These are phyloP conservation scores for Patellifolia procumbens DNA, from an alignment of 179 eudicot genomes.

Conservation along the genomic window DNA sequence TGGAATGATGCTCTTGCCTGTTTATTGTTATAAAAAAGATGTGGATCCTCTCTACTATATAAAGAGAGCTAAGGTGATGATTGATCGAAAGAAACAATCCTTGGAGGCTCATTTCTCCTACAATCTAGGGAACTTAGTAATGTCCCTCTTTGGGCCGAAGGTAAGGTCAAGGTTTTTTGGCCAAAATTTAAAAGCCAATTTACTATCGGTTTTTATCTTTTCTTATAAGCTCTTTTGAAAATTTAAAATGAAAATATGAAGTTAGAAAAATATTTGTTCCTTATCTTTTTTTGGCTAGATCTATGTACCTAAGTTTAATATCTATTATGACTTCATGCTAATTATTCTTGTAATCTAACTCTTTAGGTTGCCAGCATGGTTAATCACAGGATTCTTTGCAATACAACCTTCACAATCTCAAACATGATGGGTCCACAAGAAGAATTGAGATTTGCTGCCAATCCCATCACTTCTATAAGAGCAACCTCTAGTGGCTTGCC, in stretches of 20 bases:
- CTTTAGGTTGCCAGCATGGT: conserved; percentile 47
- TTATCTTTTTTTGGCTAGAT: no score
- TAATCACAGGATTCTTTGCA: conserved; percentile 48
- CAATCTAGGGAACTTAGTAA: conserved; percentile 40
- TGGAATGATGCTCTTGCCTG: conserved; percentile 58
- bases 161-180: conserved; percentile 21
- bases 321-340: neutral
- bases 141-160: conserved; percentile 65
- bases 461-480: conserved; percentile 49
- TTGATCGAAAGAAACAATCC: conserved; percentile 65
- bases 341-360: neutral
- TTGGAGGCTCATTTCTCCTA: conserved; percentile 55
- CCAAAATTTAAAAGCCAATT: no score
- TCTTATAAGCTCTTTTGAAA: no score
- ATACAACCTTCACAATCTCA: conserved; percentile 68
- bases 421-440: conserved; percentile 66
- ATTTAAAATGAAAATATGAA: no score
- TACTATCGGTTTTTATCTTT: no score
- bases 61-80: conserved; percentile 55
- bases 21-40: conserved; percentile 42
- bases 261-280: no score
- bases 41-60: conserved; percentile 50
- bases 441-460: conserved; percentile 46
- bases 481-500: conserved; percentile 46
- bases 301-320: neutral